phyloP scores from a whole-genome alignment of 495 filamentous ascomycete genomes.

The Cairneyella variabilis region DNA sequence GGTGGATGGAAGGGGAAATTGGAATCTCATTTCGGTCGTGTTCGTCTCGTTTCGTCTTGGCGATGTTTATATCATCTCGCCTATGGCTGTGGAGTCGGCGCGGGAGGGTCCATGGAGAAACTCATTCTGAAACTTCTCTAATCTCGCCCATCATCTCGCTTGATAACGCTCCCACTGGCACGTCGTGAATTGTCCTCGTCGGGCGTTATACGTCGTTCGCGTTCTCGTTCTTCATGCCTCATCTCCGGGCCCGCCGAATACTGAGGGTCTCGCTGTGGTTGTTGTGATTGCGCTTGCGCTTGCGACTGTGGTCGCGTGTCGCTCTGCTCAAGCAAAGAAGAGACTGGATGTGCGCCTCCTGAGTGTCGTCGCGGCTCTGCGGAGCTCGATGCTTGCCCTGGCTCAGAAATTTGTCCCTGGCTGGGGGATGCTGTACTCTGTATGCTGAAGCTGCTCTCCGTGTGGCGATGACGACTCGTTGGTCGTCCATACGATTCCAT shows the following conservation, averaged over 20 bases:
- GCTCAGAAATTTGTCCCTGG: background rate
- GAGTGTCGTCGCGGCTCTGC: conserved; percentile 18
- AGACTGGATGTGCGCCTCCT: conserved; percentile 22
- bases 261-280: conserved; percentile 18
- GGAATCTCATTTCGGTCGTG: conserved; percentile 11
- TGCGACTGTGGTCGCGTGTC: conserved; percentile 12
- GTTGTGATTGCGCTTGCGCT: conserved; percentile 15
- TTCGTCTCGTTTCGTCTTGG: conserved; percentile 4
- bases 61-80: background rate
- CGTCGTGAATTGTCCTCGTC: conserved; percentile 19
- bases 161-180: conserved; percentile 16
- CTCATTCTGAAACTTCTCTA: conserved; percentile 24
- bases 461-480: conserved; percentile 23
- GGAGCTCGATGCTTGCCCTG: background rate
- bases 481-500: conserved; percentile 22
- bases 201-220: conserved; percentile 21
- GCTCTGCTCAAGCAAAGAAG: conserved; percentile 21
- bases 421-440: conserved; percentile 15
- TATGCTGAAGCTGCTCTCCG: conserved; percentile 19
- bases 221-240: conserved; percentile 27
- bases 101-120: background rate
- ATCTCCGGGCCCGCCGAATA: conserved; percentile 26
- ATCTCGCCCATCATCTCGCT: conserved; percentile 29
- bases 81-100: background rate
- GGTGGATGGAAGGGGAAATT: background rate